Evolutionary conservation across 495 filamentous ascomycete genomes (phyloP), one percentile per base, ranked within the genome.

Genomic region (Penicillium odoratum): DNA sequence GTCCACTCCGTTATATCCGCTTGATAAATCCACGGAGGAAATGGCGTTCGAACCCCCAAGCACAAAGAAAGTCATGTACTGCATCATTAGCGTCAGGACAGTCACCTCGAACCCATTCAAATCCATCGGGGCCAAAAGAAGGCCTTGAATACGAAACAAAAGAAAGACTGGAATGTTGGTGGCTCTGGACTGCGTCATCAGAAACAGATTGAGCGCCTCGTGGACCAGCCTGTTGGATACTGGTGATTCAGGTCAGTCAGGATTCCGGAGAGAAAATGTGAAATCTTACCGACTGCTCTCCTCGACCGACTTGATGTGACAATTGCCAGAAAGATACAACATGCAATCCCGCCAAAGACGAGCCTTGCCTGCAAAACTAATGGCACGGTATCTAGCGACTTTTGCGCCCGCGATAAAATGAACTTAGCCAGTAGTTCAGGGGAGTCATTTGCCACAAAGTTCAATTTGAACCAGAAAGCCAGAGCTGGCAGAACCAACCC

Each of bases 11-110:
- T 96, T 96, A 64, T 95, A 95, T 13, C 88, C 90, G 64, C 81
- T 90, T 0, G 87, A 90, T 10, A 96, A 77, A 60, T 95, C 91
- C 50, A 96, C 84, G 13, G 88, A 91, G 21, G 92, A 94, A 49
- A 99, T 93, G 21, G 93, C 88, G 67, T 99, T 99, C 25, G 89
- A 88, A 57, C 91, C 91, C 29, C 92, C 95, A 62, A 89, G 83
- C n/a, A 90, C 87, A 66, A 98, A 99, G 78, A 96, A 98, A 44
- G 88, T 83, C 51, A 83, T 73, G 73, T 86, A 86, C 63, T 91
- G 90, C 58, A 88, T 77, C 15, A 93, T 79, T 5, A 91, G 65
- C 10, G 79, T 83, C 0, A 88, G 85, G 26, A 85, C 78, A 1
- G 81, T 86, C 8, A 87, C 67, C 59, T 91, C 86, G 33, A 78